Evolutionary conservation across 2,329 filamentous ascomycete genomes (phyloP).

Genomic region (Magnaporthales sp.): DNA sequence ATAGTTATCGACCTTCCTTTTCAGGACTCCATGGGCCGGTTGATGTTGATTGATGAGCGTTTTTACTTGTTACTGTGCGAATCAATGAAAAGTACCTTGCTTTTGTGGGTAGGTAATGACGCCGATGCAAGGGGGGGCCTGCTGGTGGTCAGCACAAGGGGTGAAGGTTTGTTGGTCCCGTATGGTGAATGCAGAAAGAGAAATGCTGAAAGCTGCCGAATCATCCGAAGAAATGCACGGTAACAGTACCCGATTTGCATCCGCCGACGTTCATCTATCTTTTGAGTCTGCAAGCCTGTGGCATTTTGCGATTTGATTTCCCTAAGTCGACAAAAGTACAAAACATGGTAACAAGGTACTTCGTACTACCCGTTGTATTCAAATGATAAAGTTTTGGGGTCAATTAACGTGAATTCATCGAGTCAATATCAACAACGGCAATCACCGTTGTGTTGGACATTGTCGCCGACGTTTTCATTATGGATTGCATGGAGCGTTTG

Average conservation of each 20-base stretch:
- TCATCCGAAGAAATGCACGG: neutral
- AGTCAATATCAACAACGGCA: too few relatives aligned
- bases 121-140: too few relatives aligned
- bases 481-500: too few relatives aligned
- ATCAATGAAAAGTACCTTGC: neutral
- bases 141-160: neutral
- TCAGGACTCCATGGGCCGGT: neutral
- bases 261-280: neutral
- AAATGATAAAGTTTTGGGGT: too few relatives aligned
- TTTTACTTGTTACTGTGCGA: neutral
- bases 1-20: neutral
- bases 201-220: neutral
- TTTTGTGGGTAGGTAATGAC: neutral
- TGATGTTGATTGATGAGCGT: neutral
- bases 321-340: too few relatives aligned
- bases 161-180: neutral
- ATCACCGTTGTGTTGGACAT: too few relatives aligned
- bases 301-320: too few relatives aligned
- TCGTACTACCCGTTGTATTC: too few relatives aligned
- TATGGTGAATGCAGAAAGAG: neutral
- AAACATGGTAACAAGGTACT: too few relatives aligned
- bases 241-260: neutral
- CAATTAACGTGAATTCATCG: too few relatives aligned
- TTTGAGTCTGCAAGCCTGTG: too few relatives aligned
- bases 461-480: too few relatives aligned